Evolutionary conservation across 75 land plant genomes (phyloP), one percentile per base, ranked within the genome.

Genomic region (Gnetum montanum): DNA sequence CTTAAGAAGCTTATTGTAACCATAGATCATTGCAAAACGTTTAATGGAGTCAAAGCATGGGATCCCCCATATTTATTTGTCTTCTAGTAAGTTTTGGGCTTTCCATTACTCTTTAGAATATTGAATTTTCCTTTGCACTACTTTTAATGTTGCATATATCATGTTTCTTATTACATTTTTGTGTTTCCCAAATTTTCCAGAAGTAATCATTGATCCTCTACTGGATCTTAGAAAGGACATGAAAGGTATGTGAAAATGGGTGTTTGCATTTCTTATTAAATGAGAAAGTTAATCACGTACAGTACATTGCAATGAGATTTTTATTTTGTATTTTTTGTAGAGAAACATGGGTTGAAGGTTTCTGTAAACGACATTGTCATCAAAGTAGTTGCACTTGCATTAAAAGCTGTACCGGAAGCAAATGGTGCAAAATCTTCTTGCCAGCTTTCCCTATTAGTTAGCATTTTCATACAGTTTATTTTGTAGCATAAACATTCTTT

Each of bases 331-430:
- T 3, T 18, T 61, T 37, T 34, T 63, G 30, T 90, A 95, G 96
- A 73, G 63, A 77, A 95, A 57, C 78, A 90, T 74, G 77, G 78
- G 51, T 59, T 79, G 35, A 80, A 88, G 51, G 76, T 95, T 60
- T 95, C 99, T 43, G 96, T 95, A 38, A 95, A 95, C 71, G 99
- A 90, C 59, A 80, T 95, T 57, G 78, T 95, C 29, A 85, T 95
- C 55, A 89, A 81, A 65, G 96, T 83, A 45, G 86, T 84, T 31
- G 99, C 92, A 31, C 55, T 83, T 63, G 88, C 99, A 7, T 61
- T 95, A 47, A 83, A 76, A 41, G 74, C 68, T 59, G 99, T 86
- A 2, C 88, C 96, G 26, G 88, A 81, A 63, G 99, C 99, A 57
- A 95, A 95, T 76, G 88, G 99, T 95, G 70, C 60, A n/a, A n/a